Base-by-base conservation (phyloP, 1,284 basidiomycete species). In the Cutaneotrichosporon curvatum region DNA sequence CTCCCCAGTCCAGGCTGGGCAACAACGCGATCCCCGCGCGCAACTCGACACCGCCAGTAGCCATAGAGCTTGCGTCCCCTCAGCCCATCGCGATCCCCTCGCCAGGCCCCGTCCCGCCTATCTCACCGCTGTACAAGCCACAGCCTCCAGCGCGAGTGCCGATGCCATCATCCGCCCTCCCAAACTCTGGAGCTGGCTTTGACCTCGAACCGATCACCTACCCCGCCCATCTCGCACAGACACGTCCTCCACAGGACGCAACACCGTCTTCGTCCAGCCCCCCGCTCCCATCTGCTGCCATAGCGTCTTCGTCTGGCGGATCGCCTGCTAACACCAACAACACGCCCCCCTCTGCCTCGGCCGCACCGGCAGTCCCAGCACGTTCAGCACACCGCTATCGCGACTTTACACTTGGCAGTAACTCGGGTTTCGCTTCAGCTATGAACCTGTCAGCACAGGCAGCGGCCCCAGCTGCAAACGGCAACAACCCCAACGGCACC, bases 131-230 rank as follows among this genome's bases (percentile, higher is more conserved):
- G 11, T 51, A 47, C 42, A 47, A 39, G 37, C 15, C 36, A 14
- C 23, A 16, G 37, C 36, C 36, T 28, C 23, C 21, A 23, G 3
- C 39, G 32, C 25, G 30, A 32, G 15, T 25, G 36, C 47, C 37
- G 16, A 47, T 47, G 33, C 45, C 38, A 36, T 20, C 38, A n/a
- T 30, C 43, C 21, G 21, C 48, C 3, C 37, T 50, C 19, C 30
- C 48, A 2, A 21, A 39, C 6, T 20, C 48, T n/a, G 35, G 16
- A 23, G 18, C 45, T 16, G 45, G 38, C 10, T 48, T 48, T 20
- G 53, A 59, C 41, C 51, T 62, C 16, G 60, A 61, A 33, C 56
- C 59, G 2, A 57, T 60, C 37, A 58, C 55, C 1, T 61, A 62
- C 38, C 59, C 59, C 11, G 42, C 55, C 1, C 57, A 57, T 45